phyloP scores from a whole-genome alignment of 345 rosid species.

The Corchorus capsularis region DNA sequence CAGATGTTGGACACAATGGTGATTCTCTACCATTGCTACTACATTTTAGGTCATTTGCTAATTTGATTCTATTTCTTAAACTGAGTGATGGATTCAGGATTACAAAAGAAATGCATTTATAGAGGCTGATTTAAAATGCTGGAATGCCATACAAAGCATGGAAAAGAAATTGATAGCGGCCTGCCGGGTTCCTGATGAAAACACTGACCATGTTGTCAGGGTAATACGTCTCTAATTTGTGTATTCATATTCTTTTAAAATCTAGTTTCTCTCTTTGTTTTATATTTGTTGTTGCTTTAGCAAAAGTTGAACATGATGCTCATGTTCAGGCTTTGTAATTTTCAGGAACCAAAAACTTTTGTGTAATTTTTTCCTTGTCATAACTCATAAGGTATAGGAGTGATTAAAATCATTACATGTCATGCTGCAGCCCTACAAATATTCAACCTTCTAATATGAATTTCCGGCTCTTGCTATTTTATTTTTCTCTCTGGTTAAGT shows the following conservation, averaged over 20 bases:
- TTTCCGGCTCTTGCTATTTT: not conserved
- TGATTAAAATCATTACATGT: not conserved
- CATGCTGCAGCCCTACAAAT: not conserved
- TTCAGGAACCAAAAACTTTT: not conserved
- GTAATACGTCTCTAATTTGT: constrained; percentile 2
- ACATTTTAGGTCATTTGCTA: not conserved
- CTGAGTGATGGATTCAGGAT: constrained; percentile 24
- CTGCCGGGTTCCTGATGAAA: constrained; percentile 37
- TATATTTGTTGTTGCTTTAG: not conserved
- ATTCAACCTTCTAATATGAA: not conserved
- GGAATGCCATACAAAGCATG: constrained; percentile 45
- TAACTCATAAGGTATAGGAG: not conserved
- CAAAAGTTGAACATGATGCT: not conserved
- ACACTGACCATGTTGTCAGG: constrained; percentile 31
- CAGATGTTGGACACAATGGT: not conserved
- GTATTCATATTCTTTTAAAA: not conserved
- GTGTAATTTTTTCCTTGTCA: not conserved
- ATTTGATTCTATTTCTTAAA: not conserved
- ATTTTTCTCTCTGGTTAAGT: not conserved
- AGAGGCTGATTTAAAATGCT: constrained; percentile 48
- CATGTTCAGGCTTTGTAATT: not conserved
- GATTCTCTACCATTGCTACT: not conserved
- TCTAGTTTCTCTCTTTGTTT: not conserved
- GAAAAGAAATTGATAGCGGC: constrained; percentile 43
- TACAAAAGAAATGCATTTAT: constrained; percentile 33